Evolutionary conservation across 768 basidiomycete species (phyloP).

Genomic region (Naganishia antarctica): DNA sequence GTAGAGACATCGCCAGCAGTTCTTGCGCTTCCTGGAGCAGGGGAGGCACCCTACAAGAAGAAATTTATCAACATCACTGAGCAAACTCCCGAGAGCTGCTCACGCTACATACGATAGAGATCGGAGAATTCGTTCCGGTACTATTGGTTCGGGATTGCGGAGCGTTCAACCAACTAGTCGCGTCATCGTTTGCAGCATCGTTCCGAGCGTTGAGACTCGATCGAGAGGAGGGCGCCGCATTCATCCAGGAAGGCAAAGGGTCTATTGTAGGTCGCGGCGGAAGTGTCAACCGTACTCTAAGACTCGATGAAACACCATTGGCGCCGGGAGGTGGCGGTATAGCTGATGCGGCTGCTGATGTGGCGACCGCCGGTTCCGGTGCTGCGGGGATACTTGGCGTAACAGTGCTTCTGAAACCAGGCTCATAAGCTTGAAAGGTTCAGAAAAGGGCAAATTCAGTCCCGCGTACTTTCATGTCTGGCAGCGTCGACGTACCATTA

Average conservation of each 20-base stretch:
- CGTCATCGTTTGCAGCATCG: background rate
- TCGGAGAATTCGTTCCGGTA: conserved; percentile 11
- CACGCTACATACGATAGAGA: background rate
- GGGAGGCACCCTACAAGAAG: background rate
- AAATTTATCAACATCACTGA: too few species aligned
- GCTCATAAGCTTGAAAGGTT: background rate
- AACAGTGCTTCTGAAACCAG: background rate
- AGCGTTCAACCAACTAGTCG: background rate
- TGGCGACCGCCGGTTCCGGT: background rate
- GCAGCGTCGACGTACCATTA: background rate
- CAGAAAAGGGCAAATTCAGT: background rate
- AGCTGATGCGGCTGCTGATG: background rate
- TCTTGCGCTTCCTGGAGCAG: background rate
- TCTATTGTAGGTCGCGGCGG: conserved; percentile 13
- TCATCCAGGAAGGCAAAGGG: conserved; percentile 14
- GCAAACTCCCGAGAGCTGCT: too few species aligned
- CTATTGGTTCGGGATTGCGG: background rate
- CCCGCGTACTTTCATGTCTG: background rate
- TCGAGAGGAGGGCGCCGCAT: background rate
- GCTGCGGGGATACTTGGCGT: background rate
- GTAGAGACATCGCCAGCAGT: background rate
- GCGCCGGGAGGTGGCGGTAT: background rate
- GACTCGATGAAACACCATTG: background rate
- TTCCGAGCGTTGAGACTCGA: background rate
- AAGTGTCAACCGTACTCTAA: background rate